Percentiles rank a stretch among this genome's conserved stretches.
phyloP scores from a whole-genome alignment of 164 flowering plant species.

The Chimonanthus salicifolius region DNA sequence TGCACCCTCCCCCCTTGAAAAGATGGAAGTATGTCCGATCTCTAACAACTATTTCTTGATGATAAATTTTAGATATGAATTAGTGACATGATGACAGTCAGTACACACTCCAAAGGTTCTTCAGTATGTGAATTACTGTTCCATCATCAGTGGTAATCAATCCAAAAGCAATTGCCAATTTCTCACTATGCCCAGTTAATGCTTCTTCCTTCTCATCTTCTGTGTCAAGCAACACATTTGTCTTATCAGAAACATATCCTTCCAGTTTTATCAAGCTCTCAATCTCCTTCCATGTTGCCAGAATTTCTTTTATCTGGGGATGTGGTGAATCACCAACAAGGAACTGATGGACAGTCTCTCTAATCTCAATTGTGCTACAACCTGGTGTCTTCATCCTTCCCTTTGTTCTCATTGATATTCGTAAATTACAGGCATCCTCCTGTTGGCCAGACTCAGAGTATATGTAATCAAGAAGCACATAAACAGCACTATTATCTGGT shows the following conservation, averaged over 20 bases:
- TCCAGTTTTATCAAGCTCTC: constrained; percentile 18
- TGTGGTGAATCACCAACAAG: constrained; percentile 28
- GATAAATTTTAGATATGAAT: constrained; percentile 30
- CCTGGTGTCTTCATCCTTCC: constrained; percentile 35
- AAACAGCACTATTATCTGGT: constrained; percentile 24
- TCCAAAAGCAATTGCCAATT: constrained; percentile 43
- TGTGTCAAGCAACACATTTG: constrained; percentile 16
- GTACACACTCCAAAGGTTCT: constrained; percentile 29
- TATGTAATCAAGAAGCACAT: constrained; percentile 27
- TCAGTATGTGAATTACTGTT: constrained; percentile 29
- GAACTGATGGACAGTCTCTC: constrained; percentile 24
- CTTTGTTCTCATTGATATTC: constrained; percentile 17
- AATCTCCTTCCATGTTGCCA: constrained; percentile 25
- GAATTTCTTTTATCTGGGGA: constrained; percentile 21
- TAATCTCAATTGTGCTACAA: constrained; percentile 36
- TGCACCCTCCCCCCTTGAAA: constrained; percentile 30
- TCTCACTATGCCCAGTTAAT: constrained; percentile 37
- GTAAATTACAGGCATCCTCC: constrained; percentile 20
- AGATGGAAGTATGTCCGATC: constrained; percentile 42
- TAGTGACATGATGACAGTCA: constrained; percentile 38
- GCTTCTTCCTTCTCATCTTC: constrained; percentile 35
- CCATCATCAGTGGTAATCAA: constrained; percentile 34
- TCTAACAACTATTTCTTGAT: constrained; percentile 31
- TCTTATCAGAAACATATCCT: constrained; percentile 29
- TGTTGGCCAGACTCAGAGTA: constrained; percentile 23